Conservation (phyloP, 1,139 yeast species). For the Scheffersomyces parashehatae region DNA sequence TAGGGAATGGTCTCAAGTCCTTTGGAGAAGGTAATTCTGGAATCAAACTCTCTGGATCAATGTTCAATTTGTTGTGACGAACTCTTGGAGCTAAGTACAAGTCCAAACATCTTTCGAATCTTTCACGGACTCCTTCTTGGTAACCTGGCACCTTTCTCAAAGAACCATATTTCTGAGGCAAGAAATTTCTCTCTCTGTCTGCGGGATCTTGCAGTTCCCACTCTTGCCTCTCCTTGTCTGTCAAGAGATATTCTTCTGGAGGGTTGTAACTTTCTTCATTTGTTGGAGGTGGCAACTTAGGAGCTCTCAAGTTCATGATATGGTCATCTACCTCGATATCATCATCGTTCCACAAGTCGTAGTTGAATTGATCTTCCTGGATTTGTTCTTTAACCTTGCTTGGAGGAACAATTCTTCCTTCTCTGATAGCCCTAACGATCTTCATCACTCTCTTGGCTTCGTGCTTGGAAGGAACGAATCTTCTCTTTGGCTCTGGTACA, state of each 20-base stretch:
- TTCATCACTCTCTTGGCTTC: constrained; percentile 97
- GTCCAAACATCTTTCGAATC: constrained; percentile 92
- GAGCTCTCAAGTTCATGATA: constrained; percentile 91
- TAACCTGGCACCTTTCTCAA: constrained; percentile 95
- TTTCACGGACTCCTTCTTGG: constrained; percentile 78
- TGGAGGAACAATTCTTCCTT: constrained; percentile 87
- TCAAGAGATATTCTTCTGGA: constrained; percentile 87
- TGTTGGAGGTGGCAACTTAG: constrained; percentile 93
- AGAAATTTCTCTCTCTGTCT: constrained; percentile 75
- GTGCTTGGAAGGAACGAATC: constrained; percentile 94
- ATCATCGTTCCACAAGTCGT: constrained; percentile 85
- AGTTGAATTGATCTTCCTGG: constrained; percentile 53
- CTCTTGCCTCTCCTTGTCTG: constrained; percentile 71
- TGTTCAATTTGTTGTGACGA: constrained; percentile 84
- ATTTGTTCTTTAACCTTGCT: constrained; percentile 53
- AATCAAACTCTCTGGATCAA: constrained; percentile 93
- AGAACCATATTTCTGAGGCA: constrained; percentile 81
- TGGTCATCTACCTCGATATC: constrained; percentile 61
- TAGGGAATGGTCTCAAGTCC: constrained; percentile 98
- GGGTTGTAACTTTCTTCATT: constrained; percentile 97
- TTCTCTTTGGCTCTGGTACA: constrained; percentile 93
- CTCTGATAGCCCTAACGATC: constrained; percentile 93
- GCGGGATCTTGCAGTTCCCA: constrained; percentile 75
- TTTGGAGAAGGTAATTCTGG: constrained; percentile 97
- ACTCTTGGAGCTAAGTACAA: constrained; percentile 95